phyloP scores from a whole-genome alignment of 306 rosid genomes.

The Citrullus mucosospermus region DNA sequence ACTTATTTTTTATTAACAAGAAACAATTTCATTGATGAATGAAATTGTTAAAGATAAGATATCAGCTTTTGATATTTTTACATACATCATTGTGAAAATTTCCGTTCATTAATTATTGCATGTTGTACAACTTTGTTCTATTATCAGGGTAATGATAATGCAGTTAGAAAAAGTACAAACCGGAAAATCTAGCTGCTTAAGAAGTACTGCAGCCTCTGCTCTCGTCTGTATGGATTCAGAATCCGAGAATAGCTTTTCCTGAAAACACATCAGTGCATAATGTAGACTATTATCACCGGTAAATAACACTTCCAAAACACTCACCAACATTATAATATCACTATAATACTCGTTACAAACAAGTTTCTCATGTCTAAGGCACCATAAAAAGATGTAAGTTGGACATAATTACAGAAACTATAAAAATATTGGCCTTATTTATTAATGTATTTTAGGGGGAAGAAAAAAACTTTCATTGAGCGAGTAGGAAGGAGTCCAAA shows the following conservation, averaged over 20 bases:
- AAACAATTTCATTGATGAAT: no score
- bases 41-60: no score
- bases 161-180: constrained; percentile 28
- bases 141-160: background rate
- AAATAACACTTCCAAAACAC: background rate
- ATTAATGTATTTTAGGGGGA: no score
- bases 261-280: constrained; percentile 17
- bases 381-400: no score
- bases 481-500: no score
- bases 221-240: constrained; percentile 82
- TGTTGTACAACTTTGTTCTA: background rate
- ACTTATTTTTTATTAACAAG: background rate
- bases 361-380: no score
- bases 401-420: no score
- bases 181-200: constrained; percentile 81
- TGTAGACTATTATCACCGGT: background rate
- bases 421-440: no score
- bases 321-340: background rate
- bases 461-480: no score
- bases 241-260: constrained; percentile 91
- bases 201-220: constrained; percentile 95
- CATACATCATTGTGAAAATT: background rate
- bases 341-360: background rate
- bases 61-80: background rate
- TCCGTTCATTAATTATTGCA: background rate